Base-by-base conservation (phyloP, 2,329 filamentous ascomycete genomes). In the Fusarium decemcellulare region DNA sequence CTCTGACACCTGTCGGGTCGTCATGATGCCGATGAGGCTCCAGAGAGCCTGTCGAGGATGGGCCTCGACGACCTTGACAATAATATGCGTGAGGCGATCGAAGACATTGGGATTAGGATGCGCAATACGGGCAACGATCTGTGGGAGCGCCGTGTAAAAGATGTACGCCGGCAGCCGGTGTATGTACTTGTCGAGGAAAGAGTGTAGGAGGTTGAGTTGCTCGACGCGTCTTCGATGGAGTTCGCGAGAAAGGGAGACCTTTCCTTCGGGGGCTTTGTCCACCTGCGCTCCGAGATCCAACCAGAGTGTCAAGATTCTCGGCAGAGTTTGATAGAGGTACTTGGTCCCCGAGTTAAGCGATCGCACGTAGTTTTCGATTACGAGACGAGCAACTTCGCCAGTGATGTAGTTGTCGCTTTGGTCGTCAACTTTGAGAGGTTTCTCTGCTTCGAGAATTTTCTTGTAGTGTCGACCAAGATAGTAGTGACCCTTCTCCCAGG, bases 391-490 rank as follows among this genome's bases (percentile, higher is more conserved):
- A 18, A 91, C 89, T 77, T 98, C 95, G 40, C 96, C 97, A 11
- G 89, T 93, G 59, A 96, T 81, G 73, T 90, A 94, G 63, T 88
- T 85, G 57, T 94, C 91, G 43, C 88, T 91, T 79, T 97, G 94
- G 68, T 95, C 94, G 30, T 91, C 88, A 16, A 88, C 84, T 39
- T 92, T 90, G 55, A 97, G 88, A 2, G 87, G 84, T 79, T 94
- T 95, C 78, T 98, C 94, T 0, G 94, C 93, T 74, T 98, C 95
- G 4, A 98, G 84, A 5, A 98, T 88, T 79, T 98, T 99, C 78
- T 97, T 97, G 86, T 99, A 99, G 80, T 98, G 94, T 48, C 95
- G 94, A 6, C 96, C 96, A 10, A 99, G 87, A 78, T 98, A 97
- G 78, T 98, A 99, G 77, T 98, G 95, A 0, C 94, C 95, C 80